phyloP scores from a whole-genome alignment of 1,284 basidiomycete species.

The Microbotryum intermedium region DNA sequence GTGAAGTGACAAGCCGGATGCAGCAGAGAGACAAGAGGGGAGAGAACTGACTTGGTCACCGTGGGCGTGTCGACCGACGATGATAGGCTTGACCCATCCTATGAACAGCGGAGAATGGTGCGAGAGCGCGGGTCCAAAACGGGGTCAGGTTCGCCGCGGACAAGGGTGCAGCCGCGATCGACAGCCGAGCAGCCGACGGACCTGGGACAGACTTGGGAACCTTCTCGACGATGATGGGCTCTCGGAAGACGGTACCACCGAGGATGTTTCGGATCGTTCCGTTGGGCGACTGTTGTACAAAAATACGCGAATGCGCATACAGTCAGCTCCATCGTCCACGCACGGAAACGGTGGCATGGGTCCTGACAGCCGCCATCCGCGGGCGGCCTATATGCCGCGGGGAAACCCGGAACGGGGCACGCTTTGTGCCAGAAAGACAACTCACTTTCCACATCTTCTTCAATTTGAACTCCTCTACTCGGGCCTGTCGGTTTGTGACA shows the following conservation, averaged over 20 bases:
- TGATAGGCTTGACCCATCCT: conserved; percentile 93
- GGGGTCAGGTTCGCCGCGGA: no score
- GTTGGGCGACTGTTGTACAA: conserved; percentile 62
- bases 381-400: background rate
- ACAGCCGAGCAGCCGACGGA: background rate
- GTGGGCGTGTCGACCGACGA: conserved; percentile 94
- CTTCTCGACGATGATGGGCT: conserved; percentile 85
- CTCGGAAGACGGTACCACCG: conserved; percentile 96
- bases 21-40: background rate
- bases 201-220: conserved; percentile 82
- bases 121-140: background rate
- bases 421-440: background rate
- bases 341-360: background rate
- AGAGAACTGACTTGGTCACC: conserved; percentile 67
- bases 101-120: background rate
- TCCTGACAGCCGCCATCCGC: background rate
- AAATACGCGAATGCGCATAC: no score
- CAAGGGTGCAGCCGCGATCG: background rate
- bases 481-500: conserved; percentile 44
- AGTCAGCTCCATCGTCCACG: no score
- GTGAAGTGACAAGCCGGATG: conserved; percentile 2
- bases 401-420: no score
- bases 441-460: conserved; percentile 68
- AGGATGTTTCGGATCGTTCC: conserved; percentile 66
- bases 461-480: conserved; percentile 87